phyloP scores from a whole-genome alignment of 768 basidiomycete genomes.

The Trametes cingulata region DNA sequence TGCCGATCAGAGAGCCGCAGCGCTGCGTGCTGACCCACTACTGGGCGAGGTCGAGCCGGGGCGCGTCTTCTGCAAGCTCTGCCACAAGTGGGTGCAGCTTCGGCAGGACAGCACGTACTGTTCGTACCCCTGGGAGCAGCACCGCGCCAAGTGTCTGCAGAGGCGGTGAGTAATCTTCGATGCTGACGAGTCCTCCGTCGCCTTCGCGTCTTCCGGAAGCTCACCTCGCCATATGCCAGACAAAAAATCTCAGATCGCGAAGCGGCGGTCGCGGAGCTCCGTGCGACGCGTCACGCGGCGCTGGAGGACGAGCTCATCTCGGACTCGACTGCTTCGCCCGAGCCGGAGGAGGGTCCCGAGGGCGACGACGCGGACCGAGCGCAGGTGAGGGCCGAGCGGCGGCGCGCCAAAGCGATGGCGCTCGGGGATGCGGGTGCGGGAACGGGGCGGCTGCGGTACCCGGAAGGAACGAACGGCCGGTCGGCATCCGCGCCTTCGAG shows the following conservation, averaged over 20 bases:
- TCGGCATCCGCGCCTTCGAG: conserved; percentile 20
- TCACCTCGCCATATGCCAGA: conserved; percentile 36
- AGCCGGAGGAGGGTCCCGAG: conserved; percentile 39
- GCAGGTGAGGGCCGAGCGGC: conserved; percentile 11
- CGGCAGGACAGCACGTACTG: conserved; percentile 78
- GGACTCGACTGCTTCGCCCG: conserved; percentile 38
- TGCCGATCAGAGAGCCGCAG: conserved; percentile 77
- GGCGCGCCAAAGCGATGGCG: conserved; percentile 28
- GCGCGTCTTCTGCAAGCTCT: conserved; percentile 69
- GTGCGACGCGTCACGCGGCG: conserved; percentile 34
- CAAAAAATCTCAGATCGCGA: conserved; percentile 59
- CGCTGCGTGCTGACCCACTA: conserved; percentile 63
- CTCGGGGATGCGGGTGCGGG: conserved; percentile 22
- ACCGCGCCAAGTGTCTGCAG: conserved; percentile 73
- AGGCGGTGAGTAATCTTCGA: conserved; percentile 52
- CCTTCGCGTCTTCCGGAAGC: conserved; percentile 1
- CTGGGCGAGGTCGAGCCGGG: conserved; percentile 68
- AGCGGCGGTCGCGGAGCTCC: conserved; percentile 50
- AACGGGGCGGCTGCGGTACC: conserved; percentile 19
- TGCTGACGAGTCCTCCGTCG: not conserved
- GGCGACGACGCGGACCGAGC: conserved; percentile 22
- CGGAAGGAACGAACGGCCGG: conserved; percentile 13
- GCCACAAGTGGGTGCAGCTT: conserved; percentile 82
- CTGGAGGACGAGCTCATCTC: conserved; percentile 29
- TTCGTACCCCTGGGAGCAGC: conserved; percentile 81